phyloP scores from a whole-genome alignment of 2,329 filamentous ascomycete species.

The Penicillium griseofulvum region DNA sequence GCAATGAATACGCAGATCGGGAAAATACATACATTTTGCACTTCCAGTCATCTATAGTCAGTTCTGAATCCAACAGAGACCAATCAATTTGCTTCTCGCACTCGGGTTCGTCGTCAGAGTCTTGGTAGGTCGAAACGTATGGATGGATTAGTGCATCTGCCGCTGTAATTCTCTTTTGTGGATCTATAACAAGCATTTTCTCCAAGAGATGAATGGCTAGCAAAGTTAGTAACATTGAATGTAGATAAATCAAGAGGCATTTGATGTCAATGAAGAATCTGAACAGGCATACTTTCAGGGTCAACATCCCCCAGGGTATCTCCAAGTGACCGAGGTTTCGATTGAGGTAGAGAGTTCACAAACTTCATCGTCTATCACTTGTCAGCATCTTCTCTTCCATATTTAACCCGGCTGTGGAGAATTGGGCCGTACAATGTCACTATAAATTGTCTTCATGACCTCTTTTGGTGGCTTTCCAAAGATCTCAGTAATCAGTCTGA shows the following conservation, averaged over 20 bases:
- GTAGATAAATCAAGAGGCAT: not conserved
- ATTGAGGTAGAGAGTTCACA: slow-evolving; percentile 3
- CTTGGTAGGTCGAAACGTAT: slow-evolving; percentile 92
- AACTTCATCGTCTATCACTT: slow-evolving; percentile 1
- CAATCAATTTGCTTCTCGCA: slow-evolving; percentile 97
- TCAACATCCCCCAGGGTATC: not conserved
- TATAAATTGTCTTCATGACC: slow-evolving; percentile 96
- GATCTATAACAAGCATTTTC: slow-evolving; percentile 94
- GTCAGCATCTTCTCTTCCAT: not conserved
- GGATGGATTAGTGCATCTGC: slow-evolving; percentile 80
- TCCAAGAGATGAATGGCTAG: slow-evolving; percentile 90
- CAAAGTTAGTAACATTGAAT: slow-evolving; percentile 39
- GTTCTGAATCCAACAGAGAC: slow-evolving; percentile 96
- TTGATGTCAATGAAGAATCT: not conserved
- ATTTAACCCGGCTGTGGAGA: too few species aligned
- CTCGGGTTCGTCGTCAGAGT: slow-evolving; percentile 89
- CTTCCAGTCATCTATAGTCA: slow-evolving; percentile 97
- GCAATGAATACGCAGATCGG: not conserved
- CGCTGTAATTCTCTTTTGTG: slow-evolving; percentile 86
- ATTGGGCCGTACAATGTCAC: slow-evolving; percentile 65
- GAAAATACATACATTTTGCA: slow-evolving; percentile 74
- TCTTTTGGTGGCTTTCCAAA: slow-evolving; percentile 93
- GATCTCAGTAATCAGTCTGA: slow-evolving; percentile 97
- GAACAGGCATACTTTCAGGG: not conserved
- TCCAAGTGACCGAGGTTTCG: not conserved